phyloP scores from a whole-genome alignment of 2,329 filamentous ascomycete genomes.

The Sarocladium kiliense region DNA sequence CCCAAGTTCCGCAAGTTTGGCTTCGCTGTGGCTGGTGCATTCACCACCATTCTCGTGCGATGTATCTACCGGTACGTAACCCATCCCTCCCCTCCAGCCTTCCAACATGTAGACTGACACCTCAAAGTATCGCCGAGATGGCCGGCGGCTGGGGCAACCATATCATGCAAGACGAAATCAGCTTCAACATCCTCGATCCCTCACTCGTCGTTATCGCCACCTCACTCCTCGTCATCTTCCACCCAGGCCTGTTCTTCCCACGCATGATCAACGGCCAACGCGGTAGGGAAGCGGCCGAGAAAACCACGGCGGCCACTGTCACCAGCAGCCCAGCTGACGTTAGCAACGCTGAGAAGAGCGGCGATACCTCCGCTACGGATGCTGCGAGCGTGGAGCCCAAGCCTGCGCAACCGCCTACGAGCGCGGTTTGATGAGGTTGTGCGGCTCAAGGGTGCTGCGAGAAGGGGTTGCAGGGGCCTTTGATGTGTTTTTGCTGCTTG shows the following conservation, averaged over 20 bases:
- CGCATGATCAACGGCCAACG: constrained; percentile 36
- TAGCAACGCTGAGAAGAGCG: background rate
- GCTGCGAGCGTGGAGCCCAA: constrained; percentile 5
- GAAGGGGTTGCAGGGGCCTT: background rate
- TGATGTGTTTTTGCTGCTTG: too few species aligned
- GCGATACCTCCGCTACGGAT: constrained; percentile 1
- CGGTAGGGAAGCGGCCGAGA: constrained; percentile 15
- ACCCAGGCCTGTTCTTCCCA: constrained; percentile 51
- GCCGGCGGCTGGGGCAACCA: constrained; percentile 57
- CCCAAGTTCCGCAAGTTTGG: constrained; percentile 37
- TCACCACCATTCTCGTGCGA: constrained; percentile 39
- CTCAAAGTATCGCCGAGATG: constrained; percentile 54
- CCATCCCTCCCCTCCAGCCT: background rate
- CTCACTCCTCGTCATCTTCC: constrained; percentile 44
- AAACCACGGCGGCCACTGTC: constrained; percentile 14
- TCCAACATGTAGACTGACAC: background rate
- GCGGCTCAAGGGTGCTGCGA: background rate
- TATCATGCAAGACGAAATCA: constrained; percentile 58
- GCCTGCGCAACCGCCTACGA: background rate
- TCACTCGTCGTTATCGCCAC: constrained; percentile 46
- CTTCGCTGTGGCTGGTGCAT: constrained; percentile 40
- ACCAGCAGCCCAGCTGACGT: background rate
- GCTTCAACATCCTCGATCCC: constrained; percentile 53
- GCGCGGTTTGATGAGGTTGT: background rate
- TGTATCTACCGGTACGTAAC: constrained; percentile 48